Conservation (phyloP, 495 filamentous ascomycete genomes). For the Beverwykella pulmonaria region DNA sequence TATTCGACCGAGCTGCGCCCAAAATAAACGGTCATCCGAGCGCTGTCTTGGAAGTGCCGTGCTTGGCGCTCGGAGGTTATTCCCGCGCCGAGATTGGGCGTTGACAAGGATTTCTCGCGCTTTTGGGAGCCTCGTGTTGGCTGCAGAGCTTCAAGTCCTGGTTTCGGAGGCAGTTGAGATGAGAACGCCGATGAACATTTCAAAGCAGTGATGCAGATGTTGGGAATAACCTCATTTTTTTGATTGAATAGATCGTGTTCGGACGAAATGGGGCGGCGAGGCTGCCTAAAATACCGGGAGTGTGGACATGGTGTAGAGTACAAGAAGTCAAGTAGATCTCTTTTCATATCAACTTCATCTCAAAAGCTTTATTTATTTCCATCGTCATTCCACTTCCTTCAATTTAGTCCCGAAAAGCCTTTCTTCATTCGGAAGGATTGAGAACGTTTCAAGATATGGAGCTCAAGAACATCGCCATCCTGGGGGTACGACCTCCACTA, state of each 20-base stretch:
- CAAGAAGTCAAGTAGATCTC: not conserved
- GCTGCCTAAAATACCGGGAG: not conserved
- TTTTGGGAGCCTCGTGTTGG: not conserved
- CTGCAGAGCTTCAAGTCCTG: not conserved
- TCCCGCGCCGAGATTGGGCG: not conserved
- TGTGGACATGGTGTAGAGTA: not conserved
- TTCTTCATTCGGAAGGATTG: too few relatives aligned
- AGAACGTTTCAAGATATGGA: slow-evolving; percentile 11
- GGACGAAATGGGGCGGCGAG: slow-evolving; percentile 7
- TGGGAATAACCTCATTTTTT: not conserved
- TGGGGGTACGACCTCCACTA: slow-evolving; percentile 17
- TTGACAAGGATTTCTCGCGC: too few relatives aligned
- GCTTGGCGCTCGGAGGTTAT: slow-evolving; percentile 5
- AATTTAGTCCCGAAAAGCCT: too few relatives aligned
- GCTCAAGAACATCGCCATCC: slow-evolving; percentile 32
- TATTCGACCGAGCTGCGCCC: not conserved
- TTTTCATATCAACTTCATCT: not conserved
- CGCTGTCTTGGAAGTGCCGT: not conserved
- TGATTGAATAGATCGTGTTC: not conserved
- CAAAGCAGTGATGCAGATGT: not conserved
- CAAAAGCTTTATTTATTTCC: not conserved
- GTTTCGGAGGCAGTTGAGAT: not conserved
- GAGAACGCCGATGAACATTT: not conserved
- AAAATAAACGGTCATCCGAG: not conserved
- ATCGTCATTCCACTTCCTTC: not conserved